These are phyloP conservation scores for Fusarium austroafricanum DNA, from an alignment of 2,329 filamentous ascomycete genomes.

Conservation along the genomic window DNA sequence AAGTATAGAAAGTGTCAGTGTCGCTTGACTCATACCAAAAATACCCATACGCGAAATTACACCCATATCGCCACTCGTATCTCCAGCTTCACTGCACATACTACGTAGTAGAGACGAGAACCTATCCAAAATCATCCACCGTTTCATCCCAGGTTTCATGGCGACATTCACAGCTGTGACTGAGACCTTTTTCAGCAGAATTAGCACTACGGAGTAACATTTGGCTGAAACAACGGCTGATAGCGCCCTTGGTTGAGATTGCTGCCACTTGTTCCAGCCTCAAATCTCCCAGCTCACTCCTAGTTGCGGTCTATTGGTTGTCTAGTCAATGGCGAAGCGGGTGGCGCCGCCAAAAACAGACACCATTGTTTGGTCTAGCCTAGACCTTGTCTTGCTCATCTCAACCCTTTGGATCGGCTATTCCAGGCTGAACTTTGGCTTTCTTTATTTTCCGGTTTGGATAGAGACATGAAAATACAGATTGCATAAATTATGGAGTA, in stretches of 20 bases:
- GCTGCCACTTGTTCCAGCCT: not conserved
- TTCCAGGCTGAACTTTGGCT: not conserved
- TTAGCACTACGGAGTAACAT: not conserved
- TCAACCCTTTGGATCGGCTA: not conserved
- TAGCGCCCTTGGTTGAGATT: not conserved
- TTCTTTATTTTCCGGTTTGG: not conserved
- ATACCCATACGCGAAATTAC: not conserved
- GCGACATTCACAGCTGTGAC: constrained; percentile 7
- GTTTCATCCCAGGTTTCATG: constrained; percentile 20
- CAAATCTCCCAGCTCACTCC: not conserved
- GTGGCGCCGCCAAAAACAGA: constrained; percentile 12
- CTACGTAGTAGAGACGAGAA: no score
- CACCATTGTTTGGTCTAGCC: constrained; percentile 6
- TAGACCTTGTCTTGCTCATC: not conserved
- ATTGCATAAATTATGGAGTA: not conserved
- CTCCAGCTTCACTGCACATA: not conserved
- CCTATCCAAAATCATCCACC: not conserved
- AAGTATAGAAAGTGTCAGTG: not conserved
- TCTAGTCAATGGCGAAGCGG: constrained; percentile 13
- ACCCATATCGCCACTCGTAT: not conserved
- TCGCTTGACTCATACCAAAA: not conserved
- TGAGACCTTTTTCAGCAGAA: constrained; percentile 1
- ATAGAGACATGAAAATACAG: not conserved
- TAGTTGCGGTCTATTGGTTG: not conserved
- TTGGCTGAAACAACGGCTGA: constrained; percentile 18